Evolutionary conservation across 371 early-diverging fungal genomes (phyloP).

Genomic region (Capniomyces stellatus): DNA sequence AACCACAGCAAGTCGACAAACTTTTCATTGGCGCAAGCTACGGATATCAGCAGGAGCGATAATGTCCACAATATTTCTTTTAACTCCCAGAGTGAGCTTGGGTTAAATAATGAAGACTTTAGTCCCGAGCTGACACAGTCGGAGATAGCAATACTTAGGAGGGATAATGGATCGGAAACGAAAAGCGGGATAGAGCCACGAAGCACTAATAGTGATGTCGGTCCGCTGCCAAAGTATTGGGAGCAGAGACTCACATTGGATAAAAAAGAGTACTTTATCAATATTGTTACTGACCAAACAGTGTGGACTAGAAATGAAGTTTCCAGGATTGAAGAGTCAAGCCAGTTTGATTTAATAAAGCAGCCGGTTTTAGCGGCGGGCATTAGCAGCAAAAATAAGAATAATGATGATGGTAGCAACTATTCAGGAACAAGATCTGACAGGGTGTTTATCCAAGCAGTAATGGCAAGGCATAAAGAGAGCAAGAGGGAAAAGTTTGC

Average conservation of each 20-base stretch:
- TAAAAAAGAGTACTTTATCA: constrained; percentile 51
- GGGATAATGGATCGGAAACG: too few species aligned
- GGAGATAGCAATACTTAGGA: too few species aligned
- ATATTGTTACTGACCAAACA: constrained; percentile 48
- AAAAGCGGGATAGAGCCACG: too few species aligned
- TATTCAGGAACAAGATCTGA: neutral
- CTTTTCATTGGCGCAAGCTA: too few species aligned
- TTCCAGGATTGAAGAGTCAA: neutral
- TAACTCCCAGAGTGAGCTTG: too few species aligned
- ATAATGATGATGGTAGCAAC: neutral
- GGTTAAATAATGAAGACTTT: too few species aligned
- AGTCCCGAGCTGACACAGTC: too few species aligned
- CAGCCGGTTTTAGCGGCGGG: neutral
- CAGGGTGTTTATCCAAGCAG: neutral
- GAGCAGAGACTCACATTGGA: constrained; percentile 26
- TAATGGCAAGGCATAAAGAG: neutral
- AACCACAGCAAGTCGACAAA: too few species aligned
- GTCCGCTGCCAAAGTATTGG: constrained; percentile 20
- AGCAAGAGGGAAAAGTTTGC: neutral
- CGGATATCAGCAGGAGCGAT: too few species aligned
- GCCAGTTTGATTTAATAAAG: neutral
- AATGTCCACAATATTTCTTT: too few species aligned
- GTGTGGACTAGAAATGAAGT: constrained; percentile 29
- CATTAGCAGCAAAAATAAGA: neutral
- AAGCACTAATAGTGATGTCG: too few species aligned